Evolutionary conservation across 768 basidiomycete species (phyloP), one percentile per base, ranked within the genome.

Genomic region (Pholiota conissans): DNA sequence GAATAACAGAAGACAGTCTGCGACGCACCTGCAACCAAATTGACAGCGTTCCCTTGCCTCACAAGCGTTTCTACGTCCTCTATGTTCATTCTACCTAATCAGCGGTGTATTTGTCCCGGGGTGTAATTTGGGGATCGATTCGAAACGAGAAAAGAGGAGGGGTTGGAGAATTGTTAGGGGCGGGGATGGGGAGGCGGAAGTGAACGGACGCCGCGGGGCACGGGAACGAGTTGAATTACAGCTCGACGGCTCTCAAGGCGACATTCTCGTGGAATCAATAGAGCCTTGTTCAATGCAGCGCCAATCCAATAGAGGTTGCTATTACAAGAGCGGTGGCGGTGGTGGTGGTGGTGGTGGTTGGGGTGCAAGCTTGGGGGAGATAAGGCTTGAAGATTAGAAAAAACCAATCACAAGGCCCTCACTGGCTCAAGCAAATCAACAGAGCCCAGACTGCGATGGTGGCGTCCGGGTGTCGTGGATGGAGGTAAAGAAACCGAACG

Each of bases 11-110:
- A 16, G 6, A 49, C 14, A 30, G 26, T 29, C n/a, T 45, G 29
- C 4, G 9, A 60, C 65, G 40, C 45, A 66, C 69, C 69, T 52
- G 62, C 66, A 8, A 70, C 67, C 32, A 67, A 46, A 42, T 65
- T 70, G 29, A 70, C 69, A 27, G 67, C 67, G 7, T 45, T 65
- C 14, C 62, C 65, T 49, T 70, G 58, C 29, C 54, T 47, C 26
- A 62, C 64, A 52, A 67, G 55, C 35, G 50, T 56, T 20, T 40
- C 48, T 11, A 61, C 20, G 20, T 51, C 49, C 45, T 40, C 48
- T 11, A 61, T 20, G 20, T 51, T 39, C 45, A 47, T 45, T 24
- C 22, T 18, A 7, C 9, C 22, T 11, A 9, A 26, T 45, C 13
- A 10, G 20, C 11, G 22, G 11, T 24, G 18, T 20, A 11, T 20